Evolutionary conservation across 805 yeast species (phyloP).

Genomic region (Candida fluviatilis): DNA sequence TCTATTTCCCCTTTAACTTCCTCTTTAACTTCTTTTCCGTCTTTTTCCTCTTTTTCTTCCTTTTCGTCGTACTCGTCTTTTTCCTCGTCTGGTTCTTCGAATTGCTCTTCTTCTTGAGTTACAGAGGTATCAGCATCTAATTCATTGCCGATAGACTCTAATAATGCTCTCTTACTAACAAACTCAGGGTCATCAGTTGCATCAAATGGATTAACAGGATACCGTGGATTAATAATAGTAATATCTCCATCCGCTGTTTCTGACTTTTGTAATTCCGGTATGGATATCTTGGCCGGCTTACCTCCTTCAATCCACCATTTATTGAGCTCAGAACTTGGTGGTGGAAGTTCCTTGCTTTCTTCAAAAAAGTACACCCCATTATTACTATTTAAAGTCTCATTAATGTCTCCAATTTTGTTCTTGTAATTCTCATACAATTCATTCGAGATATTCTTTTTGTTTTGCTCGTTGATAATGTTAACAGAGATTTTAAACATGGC

Average conservation of each 20-base stretch:
- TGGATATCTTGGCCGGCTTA: slow-evolving; percentile 61
- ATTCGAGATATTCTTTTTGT: slow-evolving; percentile 50
- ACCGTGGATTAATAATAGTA: slow-evolving; percentile 59
- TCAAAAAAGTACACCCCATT: slow-evolving; percentile 18
- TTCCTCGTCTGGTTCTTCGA: neutral
- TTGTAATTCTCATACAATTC: slow-evolving; percentile 55
- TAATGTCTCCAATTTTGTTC: slow-evolving; percentile 42
- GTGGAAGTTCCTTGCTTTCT: slow-evolving; percentile 54
- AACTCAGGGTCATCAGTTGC: slow-evolving; percentile 51
- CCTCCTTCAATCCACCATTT: slow-evolving; percentile 95
- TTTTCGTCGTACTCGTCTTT: neutral
- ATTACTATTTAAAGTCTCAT: slow-evolving; percentile 28
- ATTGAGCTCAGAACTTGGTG: slow-evolving; percentile 77
- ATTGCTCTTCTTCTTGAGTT: too few species aligned
- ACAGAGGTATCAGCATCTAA: neutral
- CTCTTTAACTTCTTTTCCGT: too few species aligned
- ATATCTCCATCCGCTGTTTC: slow-evolving; percentile 11
- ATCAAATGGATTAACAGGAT: slow-evolving; percentile 71
- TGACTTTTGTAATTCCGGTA: slow-evolving; percentile 40
- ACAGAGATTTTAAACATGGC: slow-evolving; percentile 65
- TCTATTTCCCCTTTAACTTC: too few species aligned
- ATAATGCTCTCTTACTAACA: slow-evolving; percentile 22
- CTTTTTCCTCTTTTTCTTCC: too few species aligned
- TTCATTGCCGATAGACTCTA: slow-evolving; percentile 1
- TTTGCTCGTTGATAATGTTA: slow-evolving; percentile 59